Percentiles rank a stretch among this genome's conserved stretches.
These are phyloP conservation scores for Metahyphopichia silvanorum DNA, from an alignment of 805 yeast species.

Conservation along the genomic window DNA sequence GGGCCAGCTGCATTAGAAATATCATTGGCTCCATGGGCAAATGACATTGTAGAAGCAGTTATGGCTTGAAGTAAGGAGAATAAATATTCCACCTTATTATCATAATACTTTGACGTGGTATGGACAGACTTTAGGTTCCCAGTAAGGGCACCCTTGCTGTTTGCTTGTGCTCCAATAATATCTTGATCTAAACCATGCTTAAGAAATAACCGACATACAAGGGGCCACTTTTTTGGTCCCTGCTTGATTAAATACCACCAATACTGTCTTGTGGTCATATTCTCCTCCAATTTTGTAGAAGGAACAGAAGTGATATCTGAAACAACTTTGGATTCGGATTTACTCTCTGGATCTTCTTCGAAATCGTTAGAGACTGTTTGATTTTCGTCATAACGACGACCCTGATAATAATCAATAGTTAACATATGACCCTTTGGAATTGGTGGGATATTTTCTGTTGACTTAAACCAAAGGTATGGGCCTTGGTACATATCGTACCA, in stretches of 20 bases:
- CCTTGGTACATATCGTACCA: conserved; percentile 57
- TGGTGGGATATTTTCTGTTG: conserved; percentile 61
- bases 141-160: conserved; percentile 35
- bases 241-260: conserved; percentile 41
- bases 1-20: conserved; percentile 80
- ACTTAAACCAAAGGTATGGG: conserved; percentile 51
- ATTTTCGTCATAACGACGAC: conserved; percentile 41
- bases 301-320: conserved; percentile 5
- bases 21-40: conserved; percentile 82
- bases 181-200: conserved; percentile 66
- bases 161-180: conserved; percentile 49
- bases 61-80: conserved; percentile 66
- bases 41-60: conserved; percentile 77
- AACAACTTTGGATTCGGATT: conserved; percentile 6
- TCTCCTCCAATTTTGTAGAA: not conserved
- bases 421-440: conserved; percentile 56
- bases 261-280: conserved; percentile 30
- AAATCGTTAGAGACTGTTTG: conserved; percentile 9
- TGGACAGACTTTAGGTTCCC: conserved; percentile 52
- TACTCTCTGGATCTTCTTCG: conserved; percentile 11
- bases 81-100: conserved; percentile 65
- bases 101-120: conserved; percentile 59
- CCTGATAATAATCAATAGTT: conserved; percentile 63
- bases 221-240: conserved; percentile 55
- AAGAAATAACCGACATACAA: conserved; percentile 44